Conservation (phyloP, 2,329 filamentous ascomycete species). For the Stachybotrys echinatus region DNA sequence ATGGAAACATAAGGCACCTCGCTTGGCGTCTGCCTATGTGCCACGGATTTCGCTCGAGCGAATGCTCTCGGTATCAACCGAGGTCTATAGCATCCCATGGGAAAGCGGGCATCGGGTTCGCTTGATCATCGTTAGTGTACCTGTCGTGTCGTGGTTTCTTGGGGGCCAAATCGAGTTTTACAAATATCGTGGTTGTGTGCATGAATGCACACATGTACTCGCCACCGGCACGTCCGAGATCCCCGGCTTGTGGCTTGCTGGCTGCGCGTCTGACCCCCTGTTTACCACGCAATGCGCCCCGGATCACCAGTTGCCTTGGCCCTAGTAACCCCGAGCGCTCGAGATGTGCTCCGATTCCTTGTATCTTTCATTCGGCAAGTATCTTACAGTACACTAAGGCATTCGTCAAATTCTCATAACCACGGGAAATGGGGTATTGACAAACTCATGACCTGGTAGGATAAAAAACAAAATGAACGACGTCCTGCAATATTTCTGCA, state of each 20-base stretch:
- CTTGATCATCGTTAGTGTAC: not conserved
- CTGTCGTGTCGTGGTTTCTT: not conserved
- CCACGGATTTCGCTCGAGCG: too few species aligned
- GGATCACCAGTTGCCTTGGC: not conserved
- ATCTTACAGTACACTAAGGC: too few species aligned
- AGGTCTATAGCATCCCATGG: too few species aligned
- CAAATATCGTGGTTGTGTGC: not conserved
- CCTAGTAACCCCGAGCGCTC: not conserved
- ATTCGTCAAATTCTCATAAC: too few species aligned
- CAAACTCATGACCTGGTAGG: too few species aligned
- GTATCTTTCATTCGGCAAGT: not conserved
- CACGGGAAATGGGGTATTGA: too few species aligned
- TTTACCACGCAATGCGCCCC: not conserved
- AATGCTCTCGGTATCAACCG: too few species aligned
- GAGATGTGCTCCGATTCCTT: not conserved
- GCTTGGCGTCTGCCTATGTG: too few species aligned
- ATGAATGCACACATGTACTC: not conserved
- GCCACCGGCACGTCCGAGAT: not conserved
- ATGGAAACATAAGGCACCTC: too few species aligned
- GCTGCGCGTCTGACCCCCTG: not conserved
- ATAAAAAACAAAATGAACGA: too few species aligned
- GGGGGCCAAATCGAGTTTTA: not conserved
- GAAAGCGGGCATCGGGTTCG: not conserved
- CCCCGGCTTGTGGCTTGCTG: not conserved
- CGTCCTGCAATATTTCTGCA: too few species aligned